Percentiles rank a stretch among this genome's conserved stretches.
phyloP scores from a whole-genome alignment of 305 asterid genomes.

The Striga hermonthica region DNA sequence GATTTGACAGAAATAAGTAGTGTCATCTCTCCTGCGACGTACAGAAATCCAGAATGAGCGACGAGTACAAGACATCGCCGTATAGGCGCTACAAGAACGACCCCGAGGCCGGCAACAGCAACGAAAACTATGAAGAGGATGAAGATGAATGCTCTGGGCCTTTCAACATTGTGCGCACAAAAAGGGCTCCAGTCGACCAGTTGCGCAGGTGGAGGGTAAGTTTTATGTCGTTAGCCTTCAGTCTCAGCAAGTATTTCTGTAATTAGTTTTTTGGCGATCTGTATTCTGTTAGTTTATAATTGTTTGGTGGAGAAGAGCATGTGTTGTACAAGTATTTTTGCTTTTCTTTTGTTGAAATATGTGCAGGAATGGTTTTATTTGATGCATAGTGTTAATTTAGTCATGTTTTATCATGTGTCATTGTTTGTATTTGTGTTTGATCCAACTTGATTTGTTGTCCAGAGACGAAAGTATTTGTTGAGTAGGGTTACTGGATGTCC shows the following conservation, averaged over 20 bases:
- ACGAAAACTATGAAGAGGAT: constrained; percentile 35
- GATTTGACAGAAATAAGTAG: constrained; percentile 31
- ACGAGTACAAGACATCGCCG: constrained; percentile 50
- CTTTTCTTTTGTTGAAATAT: too few relatives aligned
- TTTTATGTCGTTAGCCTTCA: constrained; percentile 15
- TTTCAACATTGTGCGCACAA: constrained; percentile 71
- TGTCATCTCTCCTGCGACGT: constrained; percentile 81
- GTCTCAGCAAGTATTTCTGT: constrained; percentile 10
- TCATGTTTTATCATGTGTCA: too few relatives aligned
- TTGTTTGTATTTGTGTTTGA: not conserved
- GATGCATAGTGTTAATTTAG: too few relatives aligned
- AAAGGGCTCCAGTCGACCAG: constrained; percentile 71
- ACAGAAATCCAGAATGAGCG: constrained; percentile 37
- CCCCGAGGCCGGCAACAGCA: constrained; percentile 46
- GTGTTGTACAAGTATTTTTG: not conserved
- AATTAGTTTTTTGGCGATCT: not conserved
- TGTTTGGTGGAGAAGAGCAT: not conserved
- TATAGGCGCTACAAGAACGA: constrained; percentile 60
- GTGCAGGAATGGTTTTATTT: too few relatives aligned
- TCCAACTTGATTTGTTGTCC: not conserved
- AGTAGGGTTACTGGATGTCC: too few relatives aligned
- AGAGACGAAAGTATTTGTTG: not conserved
- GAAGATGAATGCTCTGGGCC: constrained; percentile 50
- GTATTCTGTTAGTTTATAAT: not conserved
- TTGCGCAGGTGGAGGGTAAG: constrained; percentile 87